Evolutionary conservation across 768 basidiomycete species (phyloP).

Genomic region (Lentinula lateritia): DNA sequence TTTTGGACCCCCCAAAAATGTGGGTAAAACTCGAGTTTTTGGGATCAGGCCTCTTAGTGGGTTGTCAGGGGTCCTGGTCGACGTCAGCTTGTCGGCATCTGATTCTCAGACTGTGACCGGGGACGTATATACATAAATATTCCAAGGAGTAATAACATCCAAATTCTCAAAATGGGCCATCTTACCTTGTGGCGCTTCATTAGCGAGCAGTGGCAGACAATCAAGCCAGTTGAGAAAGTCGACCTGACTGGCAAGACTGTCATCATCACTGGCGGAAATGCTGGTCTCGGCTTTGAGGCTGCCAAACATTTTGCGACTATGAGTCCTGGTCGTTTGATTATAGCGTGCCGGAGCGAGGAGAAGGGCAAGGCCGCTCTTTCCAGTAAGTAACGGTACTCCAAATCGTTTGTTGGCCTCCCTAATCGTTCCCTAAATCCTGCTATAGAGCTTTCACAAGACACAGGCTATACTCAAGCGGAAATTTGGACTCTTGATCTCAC

Average conservation of each 20-base stretch:
- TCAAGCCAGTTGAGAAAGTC: conserved; percentile 9
- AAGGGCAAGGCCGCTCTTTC: conserved; percentile 16
- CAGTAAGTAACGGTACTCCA: conserved; percentile 15
- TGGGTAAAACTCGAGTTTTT: too few species aligned
- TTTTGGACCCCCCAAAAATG: too few species aligned
- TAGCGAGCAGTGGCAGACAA: not conserved
- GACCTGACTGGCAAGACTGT: conserved; percentile 25
- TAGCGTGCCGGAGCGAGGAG: conserved; percentile 20
- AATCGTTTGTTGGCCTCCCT: not conserved
- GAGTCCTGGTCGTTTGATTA: conserved; percentile 20
- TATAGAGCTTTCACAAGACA: conserved; percentile 18
- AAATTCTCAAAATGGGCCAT: not conserved
- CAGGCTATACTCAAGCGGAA: conserved; percentile 20
- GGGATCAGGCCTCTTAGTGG: too few species aligned
- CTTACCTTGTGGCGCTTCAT: not conserved
- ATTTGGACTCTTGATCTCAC: conserved; percentile 24
- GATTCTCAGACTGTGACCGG: too few species aligned
- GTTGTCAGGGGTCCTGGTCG: too few species aligned
- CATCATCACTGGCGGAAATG: conserved; percentile 25
- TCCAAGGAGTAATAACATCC: too few species aligned
- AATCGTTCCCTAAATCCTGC: not conserved
- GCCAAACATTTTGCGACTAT: conserved; percentile 24
- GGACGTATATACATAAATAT: too few species aligned
- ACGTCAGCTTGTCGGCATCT: too few species aligned
- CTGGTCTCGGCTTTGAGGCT: conserved; percentile 26